Evolutionary conservation across 2,329 filamentous ascomycete genomes (phyloP), one percentile per base, ranked within the genome.

Genomic region (Hortaea werneckii): DNA sequence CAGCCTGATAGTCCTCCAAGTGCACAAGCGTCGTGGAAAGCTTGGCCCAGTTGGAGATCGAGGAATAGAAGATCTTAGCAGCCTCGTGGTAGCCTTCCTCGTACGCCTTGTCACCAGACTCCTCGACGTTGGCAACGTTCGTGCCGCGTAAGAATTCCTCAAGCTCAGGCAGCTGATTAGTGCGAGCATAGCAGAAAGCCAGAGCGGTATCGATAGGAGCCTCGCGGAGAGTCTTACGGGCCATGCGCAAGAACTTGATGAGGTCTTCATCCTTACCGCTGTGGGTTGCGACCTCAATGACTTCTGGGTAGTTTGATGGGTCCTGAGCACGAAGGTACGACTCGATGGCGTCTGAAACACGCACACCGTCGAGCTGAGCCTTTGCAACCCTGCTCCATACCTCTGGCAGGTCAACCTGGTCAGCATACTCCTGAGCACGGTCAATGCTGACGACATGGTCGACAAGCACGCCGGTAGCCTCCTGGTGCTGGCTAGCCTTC

Each of bases 21-120:
- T 96, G 88, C n/a, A 98, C 92, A 50, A 96, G 79, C 8, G 92
- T 98, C 8, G 92, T 96, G 10, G 92, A 89, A 59, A 98, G 82
- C 75, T 98, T 98, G 46, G 90, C 90, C 92, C 92, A 98, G 78
- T 98, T 98, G 45, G 92, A 98, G 65, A 98, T 94, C 72, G 87
- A 96, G 46, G 81, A 87, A 73, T 82, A 98, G 78, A 96, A 98
- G 62, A 98, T 96, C 79, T 98, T 98, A 54, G 92, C 87, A 38
- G 92, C 92, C 74, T 96, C 85, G 62, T 92, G 90, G 62, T 87
- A 82, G 50, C 90, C 90, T 70, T 98, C 92, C 52, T 82, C 85
- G 57, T 95, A 96, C 20, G 92, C 90, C 75, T 95, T 95, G 76
- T 98, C 92, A 74, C 92, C 92, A 49, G 88, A 96, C 57, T 92